Percentiles rank a stretch among this genome's conserved stretches.
phyloP scores from a whole-genome alignment of 2,329 filamentous ascomycete species.

The Waltergamsia citrina region DNA sequence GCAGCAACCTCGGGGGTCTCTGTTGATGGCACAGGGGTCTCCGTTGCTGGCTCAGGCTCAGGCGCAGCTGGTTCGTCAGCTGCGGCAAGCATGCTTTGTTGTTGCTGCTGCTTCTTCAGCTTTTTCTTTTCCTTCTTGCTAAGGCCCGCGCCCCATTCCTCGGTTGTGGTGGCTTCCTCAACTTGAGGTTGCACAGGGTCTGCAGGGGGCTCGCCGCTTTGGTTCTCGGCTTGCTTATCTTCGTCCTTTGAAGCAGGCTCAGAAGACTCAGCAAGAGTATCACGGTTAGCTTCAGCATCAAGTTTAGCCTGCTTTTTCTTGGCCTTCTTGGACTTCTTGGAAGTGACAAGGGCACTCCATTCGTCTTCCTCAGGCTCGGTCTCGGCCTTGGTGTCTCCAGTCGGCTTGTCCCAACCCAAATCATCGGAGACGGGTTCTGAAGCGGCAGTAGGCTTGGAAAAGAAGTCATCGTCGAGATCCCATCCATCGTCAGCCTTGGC shows the following conservation, averaged over 20 bases:
- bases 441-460: not conserved
- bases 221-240: too few relatives aligned
- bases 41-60: not conserved
- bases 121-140: constrained; percentile 16
- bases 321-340: constrained; percentile 7
- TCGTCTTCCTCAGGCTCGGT: not conserved
- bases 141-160: not conserved
- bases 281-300: too few relatives aligned
- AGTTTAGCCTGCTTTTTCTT: constrained; percentile 6
- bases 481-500: constrained; percentile 8
- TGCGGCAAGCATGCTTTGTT: not conserved
- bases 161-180: not conserved
- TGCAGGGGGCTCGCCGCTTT: too few relatives aligned
- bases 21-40: not conserved
- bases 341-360: constrained; percentile 6
- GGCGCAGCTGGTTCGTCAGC: not conserved
- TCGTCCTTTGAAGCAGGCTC: too few relatives aligned
- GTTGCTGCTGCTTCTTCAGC: constrained; percentile 2
- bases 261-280: not conserved
- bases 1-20: not conserved
- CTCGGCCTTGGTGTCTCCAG: not conserved
- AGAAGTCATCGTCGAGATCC: constrained; percentile 5
- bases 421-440: constrained; percentile 1
- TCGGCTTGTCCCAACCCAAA: constrained; percentile 3
- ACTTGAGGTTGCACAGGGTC: too few relatives aligned